Percentiles rank a stretch among this genome's conserved stretches.
These are phyloP conservation scores for Ganoderma lingzhi DNA, from an alignment of 1,284 basidiomycete species.

Conservation along the genomic window DNA sequence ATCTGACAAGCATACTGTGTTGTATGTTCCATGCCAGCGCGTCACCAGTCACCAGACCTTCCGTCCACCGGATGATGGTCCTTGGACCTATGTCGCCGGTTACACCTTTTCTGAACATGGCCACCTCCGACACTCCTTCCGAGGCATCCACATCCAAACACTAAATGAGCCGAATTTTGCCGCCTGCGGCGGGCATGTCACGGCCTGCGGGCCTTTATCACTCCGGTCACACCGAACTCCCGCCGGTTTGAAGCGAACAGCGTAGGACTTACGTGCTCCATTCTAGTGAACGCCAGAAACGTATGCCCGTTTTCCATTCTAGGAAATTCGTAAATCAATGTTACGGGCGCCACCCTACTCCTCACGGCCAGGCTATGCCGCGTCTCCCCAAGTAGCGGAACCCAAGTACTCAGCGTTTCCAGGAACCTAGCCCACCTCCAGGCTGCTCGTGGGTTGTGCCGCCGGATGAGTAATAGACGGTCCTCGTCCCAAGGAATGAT, in stretches of 20 bases:
- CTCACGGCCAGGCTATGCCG: background rate
- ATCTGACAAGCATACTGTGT: background rate
- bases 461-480: background rate
- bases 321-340: background rate
- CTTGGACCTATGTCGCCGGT: background rate
- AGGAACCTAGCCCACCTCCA: slow-evolving; percentile 1
- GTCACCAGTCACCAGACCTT: background rate
- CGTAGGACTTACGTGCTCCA: background rate
- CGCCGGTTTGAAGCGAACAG: background rate
- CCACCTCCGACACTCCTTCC: background rate
- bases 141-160: background rate
- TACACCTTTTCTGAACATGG: background rate
- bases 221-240: background rate
- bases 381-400: background rate
- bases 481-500: background rate
- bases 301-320: background rate
- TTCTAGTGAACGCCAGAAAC: background rate
- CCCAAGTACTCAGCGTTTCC: background rate
- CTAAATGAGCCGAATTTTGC: background rate
- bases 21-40: background rate
- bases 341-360: background rate
- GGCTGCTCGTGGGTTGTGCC: background rate
- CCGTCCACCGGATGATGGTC: background rate
- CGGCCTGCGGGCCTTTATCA: background rate
- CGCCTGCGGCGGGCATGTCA: background rate